Conservation (phyloP, 306 rosid species). For the Quercus mongolica region DNA sequence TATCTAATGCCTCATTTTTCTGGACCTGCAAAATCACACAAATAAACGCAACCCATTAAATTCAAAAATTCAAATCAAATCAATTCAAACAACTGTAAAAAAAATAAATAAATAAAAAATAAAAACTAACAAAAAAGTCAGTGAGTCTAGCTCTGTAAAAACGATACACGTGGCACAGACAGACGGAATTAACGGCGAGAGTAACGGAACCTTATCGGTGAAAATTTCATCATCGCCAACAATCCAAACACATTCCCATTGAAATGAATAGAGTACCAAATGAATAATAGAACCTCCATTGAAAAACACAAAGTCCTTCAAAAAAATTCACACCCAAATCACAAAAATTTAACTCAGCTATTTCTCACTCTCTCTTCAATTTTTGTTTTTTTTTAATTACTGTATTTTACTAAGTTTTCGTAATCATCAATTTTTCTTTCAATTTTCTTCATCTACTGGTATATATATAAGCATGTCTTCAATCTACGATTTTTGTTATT, state of each 20-base stretch:
- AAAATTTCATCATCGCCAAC: no score
- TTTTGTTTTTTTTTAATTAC: background rate
- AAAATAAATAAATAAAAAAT: no score
- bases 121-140: no score
- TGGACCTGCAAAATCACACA: no score
- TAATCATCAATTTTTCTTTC: background rate
- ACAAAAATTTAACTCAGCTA: constrained; percentile 2
- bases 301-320: background rate
- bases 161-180: background rate
- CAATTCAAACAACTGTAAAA: no score
- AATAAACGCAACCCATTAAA: no score
- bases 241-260: background rate
- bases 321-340: constrained; percentile 11
- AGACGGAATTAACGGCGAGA: background rate
- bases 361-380: background rate
- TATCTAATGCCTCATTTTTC: no score
- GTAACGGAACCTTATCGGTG: background rate
- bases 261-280: background rate
- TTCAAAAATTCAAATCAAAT: no score
- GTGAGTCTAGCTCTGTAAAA: background rate
- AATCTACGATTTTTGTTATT: no score
- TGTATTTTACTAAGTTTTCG: background rate
- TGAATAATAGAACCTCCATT: background rate
- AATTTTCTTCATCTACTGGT: background rate
- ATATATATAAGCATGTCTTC: background rate